These are phyloP conservation scores for Aschersonia sp. DNA, from an alignment of 2,329 filamentous ascomycete species.

Conservation along the genomic window DNA sequence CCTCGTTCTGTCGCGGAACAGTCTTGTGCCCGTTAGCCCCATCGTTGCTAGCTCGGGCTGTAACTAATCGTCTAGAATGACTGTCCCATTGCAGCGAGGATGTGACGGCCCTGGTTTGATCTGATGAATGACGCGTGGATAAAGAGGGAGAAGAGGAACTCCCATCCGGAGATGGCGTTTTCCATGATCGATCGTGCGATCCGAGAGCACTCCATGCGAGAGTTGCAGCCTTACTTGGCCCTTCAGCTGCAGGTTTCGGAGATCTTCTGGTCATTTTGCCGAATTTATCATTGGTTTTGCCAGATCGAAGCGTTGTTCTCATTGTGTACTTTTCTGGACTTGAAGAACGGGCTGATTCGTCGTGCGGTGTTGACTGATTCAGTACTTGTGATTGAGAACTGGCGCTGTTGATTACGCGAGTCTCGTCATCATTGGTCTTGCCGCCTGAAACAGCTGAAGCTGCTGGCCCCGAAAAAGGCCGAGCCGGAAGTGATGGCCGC, in stretches of 20 bases:
- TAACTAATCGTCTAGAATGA: slow-evolving; percentile 35
- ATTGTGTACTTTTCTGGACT: slow-evolving; percentile 49
- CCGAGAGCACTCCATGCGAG: slow-evolving; percentile 43
- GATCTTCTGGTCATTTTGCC: slow-evolving; percentile 24
- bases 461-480: slow-evolving; percentile 35
- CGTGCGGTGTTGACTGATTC: slow-evolving; percentile 17
- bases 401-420: slow-evolving; percentile 5
- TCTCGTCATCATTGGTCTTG: slow-evolving; percentile 9
- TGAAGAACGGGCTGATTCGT: slow-evolving; percentile 28
- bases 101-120: slow-evolving; percentile 17
- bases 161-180: slow-evolving; percentile 11
- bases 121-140: slow-evolving; percentile 13
- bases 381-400: slow-evolving; percentile 17
- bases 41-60: slow-evolving; percentile 18
- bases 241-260: slow-evolving; percentile 29
- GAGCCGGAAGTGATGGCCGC: slow-evolving; percentile 40
- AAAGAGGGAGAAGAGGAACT: slow-evolving; percentile 8
- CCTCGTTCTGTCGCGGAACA: slow-evolving; percentile 19
- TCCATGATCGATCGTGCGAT: slow-evolving; percentile 20
- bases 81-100: slow-evolving; percentile 36
- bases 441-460: slow-evolving; percentile 16
- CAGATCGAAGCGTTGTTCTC: slow-evolving; percentile 44
- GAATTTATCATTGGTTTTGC: slow-evolving; percentile 27
- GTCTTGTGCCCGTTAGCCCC: slow-evolving; percentile 13
- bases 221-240: slow-evolving; percentile 49